A percentile compares a stretch with the other conserved stretches of the same genome.
Evolutionary conservation across 768 basidiomycete genomes (phyloP).

Genomic region (Suillus bovinus): DNA sequence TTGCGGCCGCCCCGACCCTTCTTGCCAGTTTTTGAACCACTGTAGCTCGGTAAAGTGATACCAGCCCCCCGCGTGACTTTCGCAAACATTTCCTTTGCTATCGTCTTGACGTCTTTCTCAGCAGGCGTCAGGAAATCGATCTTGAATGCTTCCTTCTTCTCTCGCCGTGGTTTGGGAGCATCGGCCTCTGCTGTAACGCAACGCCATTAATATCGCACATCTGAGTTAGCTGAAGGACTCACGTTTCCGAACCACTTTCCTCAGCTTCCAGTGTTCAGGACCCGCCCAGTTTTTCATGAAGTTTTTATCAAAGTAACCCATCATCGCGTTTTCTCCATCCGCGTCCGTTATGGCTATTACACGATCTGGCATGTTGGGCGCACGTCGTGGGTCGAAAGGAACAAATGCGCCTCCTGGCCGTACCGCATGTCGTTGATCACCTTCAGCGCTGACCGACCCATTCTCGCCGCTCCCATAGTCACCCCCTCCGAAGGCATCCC

Average conservation of each 20-base stretch:
- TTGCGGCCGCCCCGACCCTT: conserved; percentile 48
- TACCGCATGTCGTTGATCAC: conserved; percentile 39
- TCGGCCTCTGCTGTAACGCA: conserved; percentile 47
- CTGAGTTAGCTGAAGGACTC: conserved; percentile 25
- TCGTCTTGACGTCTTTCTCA: conserved; percentile 59
- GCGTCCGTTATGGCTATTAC: conserved; percentile 83
- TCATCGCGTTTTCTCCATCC: conserved; percentile 55
- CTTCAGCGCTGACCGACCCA: conserved; percentile 46
- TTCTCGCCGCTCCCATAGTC: conserved; percentile 40
- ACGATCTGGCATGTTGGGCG: conserved; percentile 75
- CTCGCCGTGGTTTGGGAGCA: conserved; percentile 56
- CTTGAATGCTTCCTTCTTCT: conserved; percentile 78
- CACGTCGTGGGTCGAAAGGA: conserved; percentile 84
- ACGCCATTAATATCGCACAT: conserved; percentile 7
- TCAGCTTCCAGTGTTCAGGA: conserved; percentile 96
- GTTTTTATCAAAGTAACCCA: conserved; percentile 90
- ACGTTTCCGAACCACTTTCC: conserved; percentile 81
- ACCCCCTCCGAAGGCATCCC: conserved; percentile 42
- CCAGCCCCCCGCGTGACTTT: conserved; percentile 69
- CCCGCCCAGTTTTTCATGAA: conserved; percentile 97
- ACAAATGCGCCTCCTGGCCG: conserved; percentile 50
- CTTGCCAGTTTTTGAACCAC: conserved; percentile 29
- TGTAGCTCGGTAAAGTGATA: conserved; percentile 65
- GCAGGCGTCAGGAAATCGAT: conserved; percentile 73
- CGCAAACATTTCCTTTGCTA: conserved; percentile 74